Evolutionary conservation across 345 rosid species (phyloP).

Genomic region (Populus ilicifolia): DNA sequence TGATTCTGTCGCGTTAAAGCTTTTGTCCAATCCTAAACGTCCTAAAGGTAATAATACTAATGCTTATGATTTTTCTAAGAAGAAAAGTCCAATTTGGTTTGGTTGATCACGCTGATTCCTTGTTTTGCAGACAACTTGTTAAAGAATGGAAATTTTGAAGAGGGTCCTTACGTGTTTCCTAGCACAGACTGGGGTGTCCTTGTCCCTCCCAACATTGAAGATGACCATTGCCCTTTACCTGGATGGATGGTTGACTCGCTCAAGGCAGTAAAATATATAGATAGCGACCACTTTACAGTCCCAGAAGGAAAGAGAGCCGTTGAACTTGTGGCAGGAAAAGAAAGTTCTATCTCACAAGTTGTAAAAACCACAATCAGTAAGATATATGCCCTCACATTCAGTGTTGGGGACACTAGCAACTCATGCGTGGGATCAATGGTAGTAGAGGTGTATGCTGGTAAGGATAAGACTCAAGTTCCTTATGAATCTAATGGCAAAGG

Average conservation of each 20-base stretch:
- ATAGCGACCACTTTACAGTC: constrained; percentile 50
- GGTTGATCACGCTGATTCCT: background rate
- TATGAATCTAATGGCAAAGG: constrained; percentile 65
- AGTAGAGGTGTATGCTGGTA: constrained; percentile 62
- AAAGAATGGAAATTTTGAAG: constrained; percentile 71
- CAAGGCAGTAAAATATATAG: constrained; percentile 69
- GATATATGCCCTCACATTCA: constrained; percentile 50
- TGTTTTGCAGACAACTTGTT: constrained; percentile 50
- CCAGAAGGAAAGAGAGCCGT: constrained; percentile 55
- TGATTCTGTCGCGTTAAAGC: constrained; percentile 60
- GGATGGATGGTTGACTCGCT: constrained; percentile 87
- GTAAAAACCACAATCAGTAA: constrained; percentile 41
- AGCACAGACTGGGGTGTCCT: constrained; percentile 54
- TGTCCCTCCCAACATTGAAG: constrained; percentile 66
- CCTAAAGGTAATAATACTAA: constrained; percentile 22
- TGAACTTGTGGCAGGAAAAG: constrained; percentile 74
- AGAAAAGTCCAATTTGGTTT: background rate
- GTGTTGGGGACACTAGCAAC: constrained; percentile 57
- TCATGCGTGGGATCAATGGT: constrained; percentile 57
- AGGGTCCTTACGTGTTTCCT: constrained; percentile 64
- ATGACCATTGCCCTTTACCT: constrained; percentile 59
- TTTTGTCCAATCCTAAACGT: constrained; percentile 43
- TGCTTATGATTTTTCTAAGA: background rate
- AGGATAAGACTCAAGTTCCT: constrained; percentile 35
- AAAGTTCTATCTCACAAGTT: constrained; percentile 61